Evolutionary conservation across 306 rosid genomes (phyloP), one percentile per base, ranked within the genome.

Genomic region (Mimosa bimucronata): DNA sequence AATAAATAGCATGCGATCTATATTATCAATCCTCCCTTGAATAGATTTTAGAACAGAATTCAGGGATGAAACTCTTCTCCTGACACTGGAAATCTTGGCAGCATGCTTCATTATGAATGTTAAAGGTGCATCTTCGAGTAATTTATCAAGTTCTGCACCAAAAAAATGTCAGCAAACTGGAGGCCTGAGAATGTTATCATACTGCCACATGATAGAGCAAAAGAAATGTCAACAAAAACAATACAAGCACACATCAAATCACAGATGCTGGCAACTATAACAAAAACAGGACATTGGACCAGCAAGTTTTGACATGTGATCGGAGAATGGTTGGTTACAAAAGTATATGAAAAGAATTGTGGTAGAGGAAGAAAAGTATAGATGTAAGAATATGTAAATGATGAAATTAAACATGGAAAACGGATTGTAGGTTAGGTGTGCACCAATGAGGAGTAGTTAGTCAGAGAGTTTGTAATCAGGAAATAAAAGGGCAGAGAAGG

Each of bases 41-140:
- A 92, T 86, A 66, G 91, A 83, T 83, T 81, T 90, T 84, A 92
- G 77, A 80, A 92, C 82, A 46, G 86, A 85, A 86, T 92, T 90
- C 76, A 92, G 73, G 8, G 97, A 88, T 50, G 82, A 88, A 73
- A 92, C 95, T 84, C 97, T 90, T 88, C 81, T 90, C 77, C 92
- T 84, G 30, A 92, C 92, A 75, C 78, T 77, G 23, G 92, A 86
- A 37, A 92, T 85, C 88, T 89, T 92, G 73, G 95, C 85, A 61
- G 94, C 91, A 73, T 92, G 89, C 85, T 92, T 94, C 93, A 88
- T 76, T 50, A 88, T 87, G 82, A 92, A 92, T 38, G 91, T 94
- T 79, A 85, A 61, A 25, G 92, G 97, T 31, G 97, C 97, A 81
- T 89, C 97, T 75, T 92, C 97, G 9, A 92, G 86, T 77, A 92